Base-by-base conservation (phyloP, 352 stramenopile genomes). In the Peronosclerospora sorghi region DNA sequence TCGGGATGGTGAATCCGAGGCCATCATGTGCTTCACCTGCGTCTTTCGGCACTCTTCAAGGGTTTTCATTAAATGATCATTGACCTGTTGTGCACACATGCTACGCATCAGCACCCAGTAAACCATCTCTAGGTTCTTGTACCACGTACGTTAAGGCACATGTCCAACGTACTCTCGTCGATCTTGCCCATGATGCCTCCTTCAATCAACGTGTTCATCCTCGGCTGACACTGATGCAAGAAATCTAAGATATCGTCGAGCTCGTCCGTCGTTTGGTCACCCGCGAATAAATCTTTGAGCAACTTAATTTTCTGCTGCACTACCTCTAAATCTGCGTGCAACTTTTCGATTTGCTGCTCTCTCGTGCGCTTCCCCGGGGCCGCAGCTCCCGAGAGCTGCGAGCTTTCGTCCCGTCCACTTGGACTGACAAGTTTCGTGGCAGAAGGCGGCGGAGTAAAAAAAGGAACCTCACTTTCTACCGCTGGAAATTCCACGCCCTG, bases 191-290 rank as follows among this genome's bases (percentile, higher is more conserved):
- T 79, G 32, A 92, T 63, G 0, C 80, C 80, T 39, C 77, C 80
- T 61, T 92, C 80, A 53, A 92, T 92, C 9, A 92, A 54, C 32
- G 77, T 84, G 54, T 92, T 92, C 76, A 92, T 92, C 35, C 80
- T 75, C 5, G 77, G 80, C 42, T 86, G 74, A 48, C 80, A 92
- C 48, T 92, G 80, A 1, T 65, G 74, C 34, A 92, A 44, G 42
- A 92, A 92, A 48, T 92, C 80, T 30, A 88, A 41, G 9, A 74
- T 62, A 26, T 92, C 68, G 18, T 92, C 80, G 13, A 81, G 49
- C 21, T 69, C 55, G 14, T 83, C 73, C 9, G 43, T 51, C 6
- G 51, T 48, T 12, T 56, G 45, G 15, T 56, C 65, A 4, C 45
- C 29, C 2, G 49, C 45, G n/a, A 65, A 51, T 0, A 86, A 23